Percentiles rank a stretch among this genome's conserved stretches.
phyloP scores from a whole-genome alignment of 2,329 filamentous ascomycete genomes.

The Penicillium sp. region DNA sequence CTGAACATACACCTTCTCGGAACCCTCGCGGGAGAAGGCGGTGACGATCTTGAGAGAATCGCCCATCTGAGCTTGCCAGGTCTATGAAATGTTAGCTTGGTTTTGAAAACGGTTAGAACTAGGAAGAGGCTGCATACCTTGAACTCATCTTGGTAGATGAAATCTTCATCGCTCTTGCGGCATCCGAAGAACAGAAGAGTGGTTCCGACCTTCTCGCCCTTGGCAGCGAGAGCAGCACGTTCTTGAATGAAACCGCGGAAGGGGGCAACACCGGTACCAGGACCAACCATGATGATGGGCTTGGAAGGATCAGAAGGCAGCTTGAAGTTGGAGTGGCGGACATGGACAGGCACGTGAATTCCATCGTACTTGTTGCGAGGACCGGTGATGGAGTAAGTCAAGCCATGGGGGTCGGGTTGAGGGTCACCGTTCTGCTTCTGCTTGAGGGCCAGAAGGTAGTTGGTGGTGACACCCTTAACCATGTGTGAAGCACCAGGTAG shows the following conservation, averaged over 20 bases:
- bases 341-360: conserved; percentile 89
- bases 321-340: conserved; percentile 99
- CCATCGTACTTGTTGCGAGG: conserved; percentile 97
- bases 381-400: conserved; percentile 83
- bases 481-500: conserved; percentile 75
- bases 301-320: conserved; percentile 92
- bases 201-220: conserved; percentile 79
- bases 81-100: conserved; percentile 53
- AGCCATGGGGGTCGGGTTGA: conserved; percentile 74
- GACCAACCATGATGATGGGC: conserved; percentile 93
- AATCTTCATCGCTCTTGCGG: conserved; percentile 84
- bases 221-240: conserved; percentile 76
- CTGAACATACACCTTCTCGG: conserved; percentile 95
- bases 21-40: conserved; percentile 87
- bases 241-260: conserved; percentile 97
- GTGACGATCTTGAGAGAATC: conserved; percentile 89
- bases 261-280: conserved; percentile 93
- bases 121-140: conserved; percentile 62
- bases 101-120: neutral
- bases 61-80: conserved; percentile 79
- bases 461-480: conserved; percentile 93
- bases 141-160: conserved; percentile 89
- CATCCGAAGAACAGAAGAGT: conserved; percentile 95
- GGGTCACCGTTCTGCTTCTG: conserved; percentile 93
- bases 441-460: conserved; percentile 92